These are phyloP conservation scores for Santalum album DNA, from an alignment of 164 flowering plant genomes.

Conservation along the genomic window DNA sequence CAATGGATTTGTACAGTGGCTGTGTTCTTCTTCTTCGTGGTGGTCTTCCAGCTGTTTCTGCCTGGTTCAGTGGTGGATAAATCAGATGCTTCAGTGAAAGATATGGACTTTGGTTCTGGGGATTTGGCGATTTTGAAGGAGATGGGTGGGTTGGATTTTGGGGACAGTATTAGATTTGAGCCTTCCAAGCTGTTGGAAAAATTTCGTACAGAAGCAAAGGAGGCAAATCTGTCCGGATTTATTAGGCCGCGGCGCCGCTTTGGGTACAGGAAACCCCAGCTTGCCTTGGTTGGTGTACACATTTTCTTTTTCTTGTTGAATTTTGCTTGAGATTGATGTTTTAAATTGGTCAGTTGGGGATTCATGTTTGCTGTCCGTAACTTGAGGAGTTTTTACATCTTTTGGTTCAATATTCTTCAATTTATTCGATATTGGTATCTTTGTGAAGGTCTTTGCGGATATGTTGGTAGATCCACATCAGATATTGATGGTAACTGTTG, in stretches of 20 bases:
- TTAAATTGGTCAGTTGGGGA: too few relatives aligned
- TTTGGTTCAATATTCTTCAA: not conserved
- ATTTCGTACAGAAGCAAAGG: slow-evolving; percentile 40
- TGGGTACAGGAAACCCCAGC: slow-evolving; percentile 66
- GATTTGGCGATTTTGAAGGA: slow-evolving; percentile 41
- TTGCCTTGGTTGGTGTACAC: slow-evolving; percentile 66
- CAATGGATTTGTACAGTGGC: slow-evolving; percentile 71
- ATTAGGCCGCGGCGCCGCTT: slow-evolving; percentile 33
- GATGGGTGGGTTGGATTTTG: slow-evolving; percentile 53
- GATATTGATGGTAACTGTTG: slow-evolving; percentile 69
- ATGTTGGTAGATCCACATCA: slow-evolving; percentile 62
- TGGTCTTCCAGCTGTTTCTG: slow-evolving; percentile 57
- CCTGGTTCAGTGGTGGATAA: slow-evolving; percentile 62
- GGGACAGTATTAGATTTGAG: slow-evolving; percentile 59
- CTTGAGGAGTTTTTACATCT: not conserved
- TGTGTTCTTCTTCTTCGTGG: slow-evolving; percentile 56
- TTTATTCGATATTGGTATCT: not conserved
- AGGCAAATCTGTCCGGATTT: slow-evolving; percentile 20
- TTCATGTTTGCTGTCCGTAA: not conserved
- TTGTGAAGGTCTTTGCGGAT: slow-evolving; percentile 80
- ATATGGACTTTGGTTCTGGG: slow-evolving; percentile 7
- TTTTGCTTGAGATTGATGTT: too few relatives aligned
- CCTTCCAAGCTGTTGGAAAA: slow-evolving; percentile 45
- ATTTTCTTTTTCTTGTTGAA: too few relatives aligned
- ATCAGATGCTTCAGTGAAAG: slow-evolving; percentile 14